A percentile compares a stretch with the other conserved stretches of the same genome.
Conservation (phyloP, 2,329 filamentous ascomycete genomes). For the Lecanoromycetidae sp. region DNA sequence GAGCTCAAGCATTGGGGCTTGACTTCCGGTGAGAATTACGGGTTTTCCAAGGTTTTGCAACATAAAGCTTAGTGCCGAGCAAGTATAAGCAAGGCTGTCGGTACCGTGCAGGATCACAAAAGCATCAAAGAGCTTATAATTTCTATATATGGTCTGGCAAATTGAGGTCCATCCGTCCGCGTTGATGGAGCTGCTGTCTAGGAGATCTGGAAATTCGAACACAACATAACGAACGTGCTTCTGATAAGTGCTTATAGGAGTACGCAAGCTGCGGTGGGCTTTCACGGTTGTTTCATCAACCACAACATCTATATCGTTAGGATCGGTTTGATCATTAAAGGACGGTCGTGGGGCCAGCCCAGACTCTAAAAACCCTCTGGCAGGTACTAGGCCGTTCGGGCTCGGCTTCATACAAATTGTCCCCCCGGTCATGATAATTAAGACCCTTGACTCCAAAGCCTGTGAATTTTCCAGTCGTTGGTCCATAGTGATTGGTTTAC, state of each 20-base stretch:
- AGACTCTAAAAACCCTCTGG: conserved; percentile 65
- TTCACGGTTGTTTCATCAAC: conserved; percentile 38
- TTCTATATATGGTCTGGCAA: conserved; percentile 63
- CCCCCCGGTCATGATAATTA: conserved; percentile 71
- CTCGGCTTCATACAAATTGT: conserved; percentile 84
- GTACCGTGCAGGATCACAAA: conserved; percentile 88
- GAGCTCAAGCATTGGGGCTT: conserved; percentile 77
- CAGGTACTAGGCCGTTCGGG: conserved; percentile 66
- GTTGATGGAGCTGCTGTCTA: conserved; percentile 85
- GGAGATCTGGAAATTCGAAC: conserved; percentile 68
- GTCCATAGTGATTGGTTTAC: neutral
- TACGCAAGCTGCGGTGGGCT: conserved; percentile 58
- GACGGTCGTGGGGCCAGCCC: conserved; percentile 59
- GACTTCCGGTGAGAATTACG: conserved; percentile 71
- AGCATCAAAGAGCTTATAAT: conserved; percentile 79
- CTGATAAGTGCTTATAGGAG: conserved; percentile 66
- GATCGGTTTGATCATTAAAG: conserved; percentile 16
- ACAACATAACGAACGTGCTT: conserved; percentile 73
- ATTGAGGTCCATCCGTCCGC: conserved; percentile 65
- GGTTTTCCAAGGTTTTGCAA: conserved; percentile 82
- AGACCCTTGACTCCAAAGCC: conserved; percentile 60
- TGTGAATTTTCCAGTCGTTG: neutral
- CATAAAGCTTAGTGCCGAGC: conserved; percentile 87
- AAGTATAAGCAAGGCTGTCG: conserved; percentile 79
- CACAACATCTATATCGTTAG: conserved; percentile 38